Evolutionary conservation across 441 rosid genomes (phyloP), one percentile per base, ranked within the genome.

Genomic region (Erysimum cheiri): DNA sequence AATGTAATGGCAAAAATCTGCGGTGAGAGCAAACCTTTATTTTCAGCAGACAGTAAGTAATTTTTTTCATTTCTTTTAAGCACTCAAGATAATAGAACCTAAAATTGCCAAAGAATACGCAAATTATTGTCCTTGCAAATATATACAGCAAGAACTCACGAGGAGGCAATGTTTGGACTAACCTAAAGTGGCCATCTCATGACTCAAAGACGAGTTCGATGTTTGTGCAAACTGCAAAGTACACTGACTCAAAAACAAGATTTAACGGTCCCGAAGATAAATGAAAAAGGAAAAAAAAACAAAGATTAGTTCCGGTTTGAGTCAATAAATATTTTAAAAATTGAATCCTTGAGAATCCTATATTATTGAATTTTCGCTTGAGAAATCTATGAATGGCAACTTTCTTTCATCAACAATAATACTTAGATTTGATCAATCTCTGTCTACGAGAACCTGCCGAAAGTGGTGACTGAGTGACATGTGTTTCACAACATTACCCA

Each of bases 121-220:
- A 1, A 54, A 71, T 44, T 26, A 62, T 62, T 63, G 64, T 62
- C 75, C 57, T 71, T 71, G 75, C 54, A 53, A 43, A 54, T 32
- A 8, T n/a, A 60, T 41, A 43, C 63, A 63, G 22, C 41, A 52
- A 26, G 58, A 55, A 47, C 47, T 71, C 75, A 71, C 75, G 64
- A 63, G 70, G 31, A 63, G 64, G 48, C 63, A 44, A 61, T 44
- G 64, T 70, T 31, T 40, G 39, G 63, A 44, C 48, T 44, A 43
- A 71, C 64, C 56, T 54, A 33, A 61, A 62, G 47, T 60, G 37
- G 60, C 47, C 28, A 41, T 62, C 47, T 53, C 44, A 44, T 53
- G 56, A 15, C 56, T 46, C 68, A 52, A 19, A 60, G 74, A 29
- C 54, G 44, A 61, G 54, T 14, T 71, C 43, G 31, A 60, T 31